A percentile compares a stretch with the other conserved stretches of the same genome.
phyloP scores from a whole-genome alignment of 305 asterid species.

The Petunia hybrid region DNA sequence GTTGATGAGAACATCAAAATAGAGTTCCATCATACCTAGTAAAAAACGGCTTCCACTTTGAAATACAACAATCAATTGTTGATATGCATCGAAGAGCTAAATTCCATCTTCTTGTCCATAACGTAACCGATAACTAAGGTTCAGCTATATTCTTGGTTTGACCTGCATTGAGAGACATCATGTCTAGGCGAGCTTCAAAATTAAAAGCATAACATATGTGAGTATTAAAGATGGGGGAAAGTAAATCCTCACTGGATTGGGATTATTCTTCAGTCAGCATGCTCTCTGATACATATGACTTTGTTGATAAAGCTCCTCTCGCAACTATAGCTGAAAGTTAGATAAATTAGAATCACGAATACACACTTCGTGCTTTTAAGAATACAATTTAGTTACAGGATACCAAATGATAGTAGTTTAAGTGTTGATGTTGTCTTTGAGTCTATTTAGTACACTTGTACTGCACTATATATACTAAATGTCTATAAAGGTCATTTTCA shows the following conservation, averaged over 20 bases:
- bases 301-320: conserved; percentile 77
- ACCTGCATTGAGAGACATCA: not conserved
- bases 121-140: not conserved
- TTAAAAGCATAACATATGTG: conserved; percentile 1
- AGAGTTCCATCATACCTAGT: too few relatives aligned
- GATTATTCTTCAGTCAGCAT: conserved; percentile 63
- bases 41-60: too few relatives aligned
- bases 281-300: conserved; percentile 74
- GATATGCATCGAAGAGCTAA: not conserved
- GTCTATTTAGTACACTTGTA: too few relatives aligned
- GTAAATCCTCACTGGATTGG: not conserved
- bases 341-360: conserved; percentile 20
- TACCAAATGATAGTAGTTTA: not conserved
- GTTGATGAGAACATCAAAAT: too few relatives aligned
- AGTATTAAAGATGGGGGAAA: not conserved
- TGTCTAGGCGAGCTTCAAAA: not conserved
- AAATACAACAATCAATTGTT: too few relatives aligned
- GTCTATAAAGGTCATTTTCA: too few relatives aligned
- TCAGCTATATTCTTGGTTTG: not conserved
- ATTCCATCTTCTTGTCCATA: conserved; percentile 1
- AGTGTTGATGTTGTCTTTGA: not conserved
- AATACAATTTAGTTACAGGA: not conserved
- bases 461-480: too few relatives aligned
- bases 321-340: conserved; percentile 59
- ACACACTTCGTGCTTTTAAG: not conserved